phyloP scores from a whole-genome alignment of 345 rosid species.

The Rhodamnia argentea region DNA sequence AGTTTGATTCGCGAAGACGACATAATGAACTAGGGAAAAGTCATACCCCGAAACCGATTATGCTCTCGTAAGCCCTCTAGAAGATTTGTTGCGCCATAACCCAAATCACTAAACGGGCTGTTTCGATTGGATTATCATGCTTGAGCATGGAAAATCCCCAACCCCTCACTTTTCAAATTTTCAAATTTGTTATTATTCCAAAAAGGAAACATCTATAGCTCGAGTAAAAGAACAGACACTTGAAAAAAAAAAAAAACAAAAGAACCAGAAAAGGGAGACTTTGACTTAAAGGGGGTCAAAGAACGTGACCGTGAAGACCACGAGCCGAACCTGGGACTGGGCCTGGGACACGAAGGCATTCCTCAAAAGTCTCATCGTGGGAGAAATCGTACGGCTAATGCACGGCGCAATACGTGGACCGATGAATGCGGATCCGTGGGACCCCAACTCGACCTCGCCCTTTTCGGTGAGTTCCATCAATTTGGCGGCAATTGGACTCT shows the following conservation, averaged over 20 bases:
- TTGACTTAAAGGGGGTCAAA: neutral
- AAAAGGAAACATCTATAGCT: neutral
- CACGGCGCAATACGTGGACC: constrained; percentile 44
- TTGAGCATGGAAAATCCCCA: neutral
- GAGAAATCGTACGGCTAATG: constrained; percentile 27
- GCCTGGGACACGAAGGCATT: neutral
- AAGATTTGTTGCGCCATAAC: neutral
- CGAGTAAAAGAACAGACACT: neutral
- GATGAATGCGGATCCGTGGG: constrained; percentile 30
- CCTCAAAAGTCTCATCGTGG: neutral
- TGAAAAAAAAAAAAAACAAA: too few species aligned
- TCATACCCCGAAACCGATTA: too few species aligned
- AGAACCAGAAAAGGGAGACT: neutral
- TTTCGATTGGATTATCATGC: neutral
- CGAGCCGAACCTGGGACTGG: neutral
- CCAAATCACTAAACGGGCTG: neutral
- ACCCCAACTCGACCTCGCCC: neutral
- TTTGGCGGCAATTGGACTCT: neutral
- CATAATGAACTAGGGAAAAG: neutral
- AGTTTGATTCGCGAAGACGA: too few species aligned
- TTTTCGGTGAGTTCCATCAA: neutral
- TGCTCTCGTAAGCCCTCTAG: neutral
- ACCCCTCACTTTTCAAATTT: accelerated
- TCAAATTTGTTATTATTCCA: neutral
- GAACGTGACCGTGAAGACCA: neutral